Base-by-base conservation (phyloP, 2,329 filamentous ascomycete species). In the Penicillium janthinellum region DNA sequence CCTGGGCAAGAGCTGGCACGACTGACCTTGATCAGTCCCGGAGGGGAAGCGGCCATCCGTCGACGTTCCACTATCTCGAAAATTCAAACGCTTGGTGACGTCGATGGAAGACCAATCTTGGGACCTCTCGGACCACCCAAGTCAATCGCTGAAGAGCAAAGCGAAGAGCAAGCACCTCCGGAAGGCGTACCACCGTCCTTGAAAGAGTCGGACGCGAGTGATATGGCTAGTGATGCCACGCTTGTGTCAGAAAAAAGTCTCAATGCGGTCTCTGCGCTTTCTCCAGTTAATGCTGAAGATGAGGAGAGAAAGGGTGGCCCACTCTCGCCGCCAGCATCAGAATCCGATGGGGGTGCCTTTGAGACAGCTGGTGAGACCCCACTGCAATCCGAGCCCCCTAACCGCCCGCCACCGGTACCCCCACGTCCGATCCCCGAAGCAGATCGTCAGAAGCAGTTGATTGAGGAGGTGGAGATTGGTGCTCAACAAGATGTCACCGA, bases 401-500 rank as follows among this genome's bases (percentile, higher is more conserved):
- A 75, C 50, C 77, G 80, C 38, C 83, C 84, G 31, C 86, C 87
- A 42, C 85, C 86, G 52, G 77, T 88, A 8, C 86, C 86, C 35
- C 85, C 85, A 42, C 77, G 85, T 50, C 78, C 82, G 61, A 68
- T 74, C 44, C 60, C 73, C 4, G 68, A 75, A 56, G 44, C 66
- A 14, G 73, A 77, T 39, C 66, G 65, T 5, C 67, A 75, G 59
- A 74, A 74, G 56, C 73, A 74, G 54, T 68, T 73, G 55, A 71
- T 83, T 22, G 80, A 82, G 38, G 79, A 83, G 56, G 80, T 86
- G 5, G 82, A 87, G 66, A 80, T 84, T 44, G 84, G 84, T 17
- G 84, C 91, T 37, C 95, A 99, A 71, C 93, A 99, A 77, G 95
- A 99, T 76, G 94, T 97, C 4, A 92, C 92, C 12, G 95, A 99